phyloP scores from a whole-genome alignment of 1,139 yeast species.

The Taiozyma sp. region DNA sequence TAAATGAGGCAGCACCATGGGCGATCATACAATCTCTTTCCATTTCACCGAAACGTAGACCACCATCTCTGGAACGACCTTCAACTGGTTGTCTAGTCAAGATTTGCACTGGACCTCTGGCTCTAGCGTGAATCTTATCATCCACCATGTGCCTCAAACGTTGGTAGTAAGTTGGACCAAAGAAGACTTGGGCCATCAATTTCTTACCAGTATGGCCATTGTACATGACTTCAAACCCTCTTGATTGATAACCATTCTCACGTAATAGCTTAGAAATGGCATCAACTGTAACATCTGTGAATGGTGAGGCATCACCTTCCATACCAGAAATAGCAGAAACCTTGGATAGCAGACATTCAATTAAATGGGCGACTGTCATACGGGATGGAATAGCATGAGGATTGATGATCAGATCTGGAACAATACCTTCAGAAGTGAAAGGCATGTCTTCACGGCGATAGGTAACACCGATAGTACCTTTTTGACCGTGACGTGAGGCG shows the following conservation, averaged over 20 bases:
- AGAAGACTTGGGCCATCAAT: slow-evolving; percentile 95
- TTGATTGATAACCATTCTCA: slow-evolving; percentile 94
- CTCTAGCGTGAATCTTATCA: slow-evolving; percentile 98
- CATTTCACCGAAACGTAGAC: slow-evolving; percentile 99
- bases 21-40: slow-evolving; percentile 99
- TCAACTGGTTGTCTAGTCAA: slow-evolving; percentile 98
- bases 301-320: slow-evolving; percentile 99
- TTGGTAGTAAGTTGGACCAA: slow-evolving; percentile 98
- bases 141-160: slow-evolving; percentile 99
- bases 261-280: slow-evolving; percentile 88
- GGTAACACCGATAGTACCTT: slow-evolving; percentile 99
- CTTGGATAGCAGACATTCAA: slow-evolving; percentile 93
- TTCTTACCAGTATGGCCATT: slow-evolving; percentile 98
- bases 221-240: slow-evolving; percentile 98
- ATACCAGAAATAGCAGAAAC: slow-evolving; percentile 93
- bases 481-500: slow-evolving; percentile 99
- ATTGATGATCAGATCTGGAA: slow-evolving; percentile 94
- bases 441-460: slow-evolving; percentile 99
- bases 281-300: slow-evolving; percentile 96
- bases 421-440: slow-evolving; percentile 92
- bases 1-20: slow-evolving; percentile 97
- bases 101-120: slow-evolving; percentile 98
- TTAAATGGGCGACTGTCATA: slow-evolving; percentile 99
- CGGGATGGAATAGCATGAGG: slow-evolving; percentile 99
- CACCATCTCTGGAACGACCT: slow-evolving; percentile 99